phyloP scores from a whole-genome alignment of 2,329 filamentous ascomycete genomes.

The Pestalotiopsis sp. region DNA sequence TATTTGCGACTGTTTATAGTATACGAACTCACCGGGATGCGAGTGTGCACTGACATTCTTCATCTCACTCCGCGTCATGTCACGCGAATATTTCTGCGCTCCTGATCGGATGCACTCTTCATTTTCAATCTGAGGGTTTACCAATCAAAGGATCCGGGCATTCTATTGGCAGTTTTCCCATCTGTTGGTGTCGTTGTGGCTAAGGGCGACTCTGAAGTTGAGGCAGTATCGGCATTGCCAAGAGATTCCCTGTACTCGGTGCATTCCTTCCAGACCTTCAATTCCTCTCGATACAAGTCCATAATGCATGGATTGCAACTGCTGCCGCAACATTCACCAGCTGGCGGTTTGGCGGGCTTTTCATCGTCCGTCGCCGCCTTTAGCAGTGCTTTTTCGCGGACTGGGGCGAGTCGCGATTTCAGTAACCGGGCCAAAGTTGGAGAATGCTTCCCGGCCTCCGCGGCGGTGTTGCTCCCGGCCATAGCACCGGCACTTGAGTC shows the following conservation, averaged over 20 bases:
- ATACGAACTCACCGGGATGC: not conserved
- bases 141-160: slow-evolving; percentile 8
- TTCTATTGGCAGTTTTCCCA: not conserved
- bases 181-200: not conserved
- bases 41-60: not conserved
- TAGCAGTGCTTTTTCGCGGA: slow-evolving; percentile 6
- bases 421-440: slow-evolving; percentile 6
- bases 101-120: not conserved
- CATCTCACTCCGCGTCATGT: not conserved
- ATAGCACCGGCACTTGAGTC: not conserved
- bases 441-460: slow-evolving; percentile 3
- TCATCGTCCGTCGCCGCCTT: slow-evolving; percentile 1
- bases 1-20: not conserved
- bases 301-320: slow-evolving; percentile 14
- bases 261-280: slow-evolving; percentile 13
- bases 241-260: slow-evolving; percentile 4
- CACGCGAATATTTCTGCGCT: not conserved
- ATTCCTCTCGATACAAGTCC: slow-evolving; percentile 10
- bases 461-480: not conserved
- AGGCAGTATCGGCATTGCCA: not conserved
- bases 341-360: slow-evolving; percentile 8
- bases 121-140: not conserved
- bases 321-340: slow-evolving; percentile 11
- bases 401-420: slow-evolving; percentile 11
- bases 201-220: not conserved